Evolutionary conservation across 2,329 filamentous ascomycete genomes (phyloP), one percentile per base, ranked within the genome.

Genomic region (Fusarium tjaetaba): DNA sequence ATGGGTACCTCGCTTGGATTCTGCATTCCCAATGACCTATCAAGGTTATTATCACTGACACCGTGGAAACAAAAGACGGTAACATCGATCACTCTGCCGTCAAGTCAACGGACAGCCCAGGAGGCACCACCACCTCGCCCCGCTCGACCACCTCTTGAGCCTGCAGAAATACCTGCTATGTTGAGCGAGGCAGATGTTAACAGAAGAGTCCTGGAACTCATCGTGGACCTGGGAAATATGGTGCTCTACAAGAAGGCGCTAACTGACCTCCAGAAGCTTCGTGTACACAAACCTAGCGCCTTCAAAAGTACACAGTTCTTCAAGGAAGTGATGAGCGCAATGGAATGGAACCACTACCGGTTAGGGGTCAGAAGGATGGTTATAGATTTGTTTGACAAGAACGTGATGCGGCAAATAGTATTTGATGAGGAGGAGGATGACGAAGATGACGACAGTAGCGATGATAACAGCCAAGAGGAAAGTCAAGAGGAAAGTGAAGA

Each of bases 351-450:
- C 77, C 94, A 97, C 80, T 98, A 96, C 82, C 90, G 95, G 28
- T 88, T 99, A 5, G 92, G 92, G 3, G 93, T 97, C 34, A 92
- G 96, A 70, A 92, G 96, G 51, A 95, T 97, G 83, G 93, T 97
- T 41, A 91, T 98, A 68, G 96, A 98, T 80, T 84, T 99, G 28
- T 99, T 99, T 78, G 96, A 98, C 79, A 96, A 96, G 83, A 92
- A 90, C 67, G 94, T 98, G 48, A 87, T 98, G 83, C 88, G 95
- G 72, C 90, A 90, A 73, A 93, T 98, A 68, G 93, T 99, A 18
- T 91, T 97, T 65, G 92, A 93, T 26, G 83, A 82, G 26, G 83
- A 84, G 15, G 82, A 82, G 14, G 58, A 49, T 2, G 82, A 81
- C 4, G 82, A 81, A 4, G 83, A 84, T 13, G 92, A 94, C 26